Percentiles rank a stretch among this genome's conserved stretches.
These are phyloP conservation scores for Gnomoniopsis smithogilvyi DNA, from an alignment of 2,329 filamentous ascomycete species.

Conservation along the genomic window DNA sequence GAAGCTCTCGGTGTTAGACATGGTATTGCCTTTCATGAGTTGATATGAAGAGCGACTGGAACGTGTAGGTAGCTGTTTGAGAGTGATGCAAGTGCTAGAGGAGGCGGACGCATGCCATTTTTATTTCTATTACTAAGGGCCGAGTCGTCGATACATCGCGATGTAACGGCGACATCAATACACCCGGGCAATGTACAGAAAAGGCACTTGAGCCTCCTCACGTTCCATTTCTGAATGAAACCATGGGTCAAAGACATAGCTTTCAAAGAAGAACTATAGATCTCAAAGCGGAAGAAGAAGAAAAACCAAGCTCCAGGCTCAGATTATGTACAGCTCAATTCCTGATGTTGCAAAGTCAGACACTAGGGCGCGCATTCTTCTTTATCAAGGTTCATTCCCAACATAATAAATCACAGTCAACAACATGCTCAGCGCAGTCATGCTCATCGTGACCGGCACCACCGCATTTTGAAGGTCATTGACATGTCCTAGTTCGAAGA, in stretches of 20 bases:
- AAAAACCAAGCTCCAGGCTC: neutral
- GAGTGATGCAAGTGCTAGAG: neutral
- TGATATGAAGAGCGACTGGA: too few species aligned
- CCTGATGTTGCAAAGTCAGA: neutral
- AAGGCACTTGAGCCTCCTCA: neutral
- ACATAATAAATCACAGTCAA: neutral
- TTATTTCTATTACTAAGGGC: too few species aligned
- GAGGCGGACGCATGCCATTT: neutral
- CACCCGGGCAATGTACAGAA: neutral
- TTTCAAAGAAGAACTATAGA: neutral
- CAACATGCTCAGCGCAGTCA: neutral
- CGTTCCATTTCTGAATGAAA: neutral
- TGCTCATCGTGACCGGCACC: neutral
- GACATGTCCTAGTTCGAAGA: neutral
- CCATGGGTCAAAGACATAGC: neutral
- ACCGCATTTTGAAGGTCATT: neutral
- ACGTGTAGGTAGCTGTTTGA: too few species aligned
- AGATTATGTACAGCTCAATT: neutral
- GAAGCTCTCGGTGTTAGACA: neutral
- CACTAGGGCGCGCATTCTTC: too few species aligned
- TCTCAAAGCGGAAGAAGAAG: too few species aligned
- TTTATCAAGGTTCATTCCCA: too few species aligned
- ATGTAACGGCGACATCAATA: neutral
- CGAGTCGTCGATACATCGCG: too few species aligned
- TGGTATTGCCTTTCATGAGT: neutral